Conservation (phyloP, 2,329 filamentous ascomycete genomes). For the Tolypocladium endophyticum region DNA sequence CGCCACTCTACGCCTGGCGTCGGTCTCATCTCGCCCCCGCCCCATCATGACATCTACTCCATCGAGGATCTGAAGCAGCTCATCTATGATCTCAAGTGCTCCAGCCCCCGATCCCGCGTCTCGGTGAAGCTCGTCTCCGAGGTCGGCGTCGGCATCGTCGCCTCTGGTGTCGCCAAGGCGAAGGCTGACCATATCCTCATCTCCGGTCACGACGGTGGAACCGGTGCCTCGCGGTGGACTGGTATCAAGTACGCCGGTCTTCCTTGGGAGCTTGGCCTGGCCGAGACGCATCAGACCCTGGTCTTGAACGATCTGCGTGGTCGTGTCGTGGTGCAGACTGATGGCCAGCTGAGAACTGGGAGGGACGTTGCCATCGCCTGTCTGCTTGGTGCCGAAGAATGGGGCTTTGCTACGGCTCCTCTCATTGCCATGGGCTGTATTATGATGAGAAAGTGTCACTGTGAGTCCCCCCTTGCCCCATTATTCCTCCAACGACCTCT, state of each 20-base stretch:
- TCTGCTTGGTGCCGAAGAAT: slow-evolving; percentile 94
- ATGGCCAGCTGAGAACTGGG: slow-evolving; percentile 86
- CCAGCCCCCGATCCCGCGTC: slow-evolving; percentile 81
- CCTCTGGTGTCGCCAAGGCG: slow-evolving; percentile 93
- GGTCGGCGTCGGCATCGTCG: slow-evolving; percentile 94
- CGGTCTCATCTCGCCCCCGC: slow-evolving; percentile 88
- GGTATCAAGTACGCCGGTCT: slow-evolving; percentile 98
- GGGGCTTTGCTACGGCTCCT: slow-evolving; percentile 90
- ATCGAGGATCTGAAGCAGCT: slow-evolving; percentile 97
- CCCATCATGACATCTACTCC: slow-evolving; percentile 97
- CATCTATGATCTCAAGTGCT: slow-evolving; percentile 96
- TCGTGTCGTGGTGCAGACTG: slow-evolving; percentile 90
- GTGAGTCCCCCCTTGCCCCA: background rate
- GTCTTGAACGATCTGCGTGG: slow-evolving; percentile 93
- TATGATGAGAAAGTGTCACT: slow-evolving; percentile 75
- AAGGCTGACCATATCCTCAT: slow-evolving; percentile 96
- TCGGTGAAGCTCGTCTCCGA: slow-evolving; percentile 98
- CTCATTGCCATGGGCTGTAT: slow-evolving; percentile 96
- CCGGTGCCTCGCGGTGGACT: slow-evolving; percentile 93
- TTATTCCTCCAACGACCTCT: background rate
- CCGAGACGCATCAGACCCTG: slow-evolving; percentile 92
- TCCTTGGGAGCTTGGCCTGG: slow-evolving; percentile 92
- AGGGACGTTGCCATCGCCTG: slow-evolving; percentile 91
- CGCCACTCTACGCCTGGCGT: slow-evolving; percentile 94
- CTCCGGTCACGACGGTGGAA: slow-evolving; percentile 93